These are phyloP conservation scores for Picea mariana DNA, from an alignment of 83 land plant species.

Conservation along the genomic window DNA sequence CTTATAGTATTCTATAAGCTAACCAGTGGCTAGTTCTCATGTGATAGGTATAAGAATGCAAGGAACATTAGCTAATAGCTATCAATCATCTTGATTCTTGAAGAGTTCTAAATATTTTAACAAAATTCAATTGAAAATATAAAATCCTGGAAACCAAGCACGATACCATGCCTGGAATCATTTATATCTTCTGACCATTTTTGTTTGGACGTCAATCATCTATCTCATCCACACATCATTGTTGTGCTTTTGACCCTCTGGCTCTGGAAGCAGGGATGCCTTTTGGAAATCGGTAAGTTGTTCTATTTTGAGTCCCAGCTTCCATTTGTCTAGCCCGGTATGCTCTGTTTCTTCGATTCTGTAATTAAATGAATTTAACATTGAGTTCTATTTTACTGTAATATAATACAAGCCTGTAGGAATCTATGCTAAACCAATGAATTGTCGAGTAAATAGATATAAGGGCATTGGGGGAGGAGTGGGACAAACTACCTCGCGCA, in stretches of 20 bases:
- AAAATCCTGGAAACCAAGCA: not conserved
- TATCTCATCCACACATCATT: not conserved
- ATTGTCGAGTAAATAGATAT: not conserved
- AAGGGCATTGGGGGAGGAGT: too few species aligned
- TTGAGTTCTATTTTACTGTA: too few species aligned
- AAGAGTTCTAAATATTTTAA: not conserved
- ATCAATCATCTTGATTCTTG: not conserved
- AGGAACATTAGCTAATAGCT: not conserved
- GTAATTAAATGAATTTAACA: not conserved
- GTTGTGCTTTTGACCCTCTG: not conserved
- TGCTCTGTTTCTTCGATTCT: not conserved
- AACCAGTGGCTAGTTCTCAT: not conserved
- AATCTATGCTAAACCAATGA: too few species aligned
- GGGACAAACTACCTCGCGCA: too few species aligned
- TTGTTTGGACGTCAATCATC: too few species aligned
- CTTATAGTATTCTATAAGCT: not conserved
- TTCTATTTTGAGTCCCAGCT: not conserved
- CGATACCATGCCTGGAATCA: not conserved
- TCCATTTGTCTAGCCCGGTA: not conserved
- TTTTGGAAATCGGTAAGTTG: not conserved
- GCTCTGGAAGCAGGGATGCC: not conserved
- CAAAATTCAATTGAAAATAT: not conserved
- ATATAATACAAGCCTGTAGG: too few species aligned
- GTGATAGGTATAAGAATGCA: not conserved
- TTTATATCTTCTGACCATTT: not conserved